phyloP scores from a whole-genome alignment of 139 green algal species.

The Auxenochlorella pyrenoidosa region DNA sequence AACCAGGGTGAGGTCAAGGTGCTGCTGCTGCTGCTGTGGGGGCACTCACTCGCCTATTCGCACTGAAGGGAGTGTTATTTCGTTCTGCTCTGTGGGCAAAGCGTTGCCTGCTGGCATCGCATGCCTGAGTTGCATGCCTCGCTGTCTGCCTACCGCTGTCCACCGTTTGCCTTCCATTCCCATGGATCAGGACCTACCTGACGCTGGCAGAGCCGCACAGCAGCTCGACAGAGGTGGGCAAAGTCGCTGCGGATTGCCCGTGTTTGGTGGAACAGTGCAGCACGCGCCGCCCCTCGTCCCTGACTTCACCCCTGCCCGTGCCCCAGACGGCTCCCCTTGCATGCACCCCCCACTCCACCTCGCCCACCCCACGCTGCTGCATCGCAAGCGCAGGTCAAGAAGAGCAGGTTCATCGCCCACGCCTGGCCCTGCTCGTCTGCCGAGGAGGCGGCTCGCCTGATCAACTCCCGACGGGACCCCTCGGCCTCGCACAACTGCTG shows the following conservation, averaged over 20 bases:
- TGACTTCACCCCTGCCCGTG: too few relatives aligned
- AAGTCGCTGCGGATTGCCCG: too few relatives aligned
- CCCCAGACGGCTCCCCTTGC: too few relatives aligned
- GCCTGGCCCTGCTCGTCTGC: constrained; percentile 68
- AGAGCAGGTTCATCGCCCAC: constrained; percentile 76
- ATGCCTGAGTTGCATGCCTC: background rate
- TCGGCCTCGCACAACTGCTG: constrained; percentile 87
- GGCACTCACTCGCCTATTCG: background rate
- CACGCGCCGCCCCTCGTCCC: too few relatives aligned
- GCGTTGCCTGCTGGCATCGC: background rate
- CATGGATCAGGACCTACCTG: background rate
- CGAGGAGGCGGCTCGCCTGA: constrained; percentile 61
- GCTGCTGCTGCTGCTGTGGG: background rate
- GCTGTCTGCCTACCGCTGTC: background rate
- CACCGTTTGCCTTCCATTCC: background rate
- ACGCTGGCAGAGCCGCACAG: constrained; percentile 25
- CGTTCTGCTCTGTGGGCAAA: too few relatives aligned
- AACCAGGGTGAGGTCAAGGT: background rate
- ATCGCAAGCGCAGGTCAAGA: constrained; percentile 50
- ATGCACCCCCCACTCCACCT: too few relatives aligned
- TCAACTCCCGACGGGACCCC: constrained; percentile 53
- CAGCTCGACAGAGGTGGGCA: constrained; percentile 42
- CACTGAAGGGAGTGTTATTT: background rate
- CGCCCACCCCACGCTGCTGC: too few relatives aligned
- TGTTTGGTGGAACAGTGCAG: too few relatives aligned